Base-by-base conservation (phyloP, 495 filamentous ascomycete genomes). In the Xylaria flabelliformis region DNA sequence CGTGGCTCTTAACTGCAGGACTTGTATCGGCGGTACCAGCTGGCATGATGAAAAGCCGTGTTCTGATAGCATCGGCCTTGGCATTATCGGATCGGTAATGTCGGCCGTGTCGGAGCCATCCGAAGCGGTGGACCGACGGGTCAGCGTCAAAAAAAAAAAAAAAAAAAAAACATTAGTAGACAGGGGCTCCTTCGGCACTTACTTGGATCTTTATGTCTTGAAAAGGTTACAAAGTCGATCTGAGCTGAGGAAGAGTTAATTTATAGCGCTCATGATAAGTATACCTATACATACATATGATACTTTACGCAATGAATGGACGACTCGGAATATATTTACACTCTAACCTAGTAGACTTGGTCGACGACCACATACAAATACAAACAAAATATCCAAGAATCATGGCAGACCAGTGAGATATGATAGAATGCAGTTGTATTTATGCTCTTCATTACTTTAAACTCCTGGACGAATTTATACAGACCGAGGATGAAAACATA, bases 21-120 rank as follows among this genome's bases (percentile, higher is more conserved):
- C 51, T 10, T 6, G 51, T 56, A 26, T 29, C 32, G 4, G 24
- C 26, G 4, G 24, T 10, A 2, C 12, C 24, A 17, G 51, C 51
- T 36, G 88, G 89, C 73, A 92, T 81, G 72, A 92, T 84, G 73
- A 86, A 82, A 74, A 91, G 82, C 68, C 85, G 84, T 36, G 78
- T 81, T 69, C 68, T 74, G 67, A 68, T 70, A 59, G 5, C 63
- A 50, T 50, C 17, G 42, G 63, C 24, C 63, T 65, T 65, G 63
- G 63, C 63, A n/a, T 8, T 15, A 53, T 29, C 26, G 26, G 26
- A 36, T 44, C 53, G 48, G 42, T 10, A 17, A 61, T 21, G 19
- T 36, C 63, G 63, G 46, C 46, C 0, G 46, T 67, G 7, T 67
- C 64, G 64, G 64, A n/a, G 46, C 42, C 17, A 39, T 67, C 64